Percentiles rank a stretch among this genome's conserved stretches.
These are phyloP conservation scores for Austroboletus rostrupii DNA, from an alignment of 1,284 basidiomycete species.

Conservation along the genomic window DNA sequence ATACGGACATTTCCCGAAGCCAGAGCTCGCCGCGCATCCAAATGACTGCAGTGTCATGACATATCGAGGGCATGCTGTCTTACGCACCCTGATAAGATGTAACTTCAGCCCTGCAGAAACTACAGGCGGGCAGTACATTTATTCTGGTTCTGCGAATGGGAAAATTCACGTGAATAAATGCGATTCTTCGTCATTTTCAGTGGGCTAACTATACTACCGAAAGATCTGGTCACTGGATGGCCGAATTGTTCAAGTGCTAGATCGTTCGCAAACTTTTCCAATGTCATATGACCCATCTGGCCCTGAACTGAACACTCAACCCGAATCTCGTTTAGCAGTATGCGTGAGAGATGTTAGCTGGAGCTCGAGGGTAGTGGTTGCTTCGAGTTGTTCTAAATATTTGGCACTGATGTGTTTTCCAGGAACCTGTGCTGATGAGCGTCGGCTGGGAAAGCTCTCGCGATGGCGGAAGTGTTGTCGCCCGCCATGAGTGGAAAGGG, in stretches of 20 bases:
- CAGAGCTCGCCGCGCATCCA: constrained; percentile 70
- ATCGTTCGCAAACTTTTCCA: constrained; percentile 74
- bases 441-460: constrained; percentile 79
- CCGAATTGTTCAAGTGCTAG: constrained; percentile 75
- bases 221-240: constrained; percentile 97
- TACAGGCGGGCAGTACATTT: constrained; percentile 91
- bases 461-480: constrained; percentile 81
- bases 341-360: constrained; percentile 92
- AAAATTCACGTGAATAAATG: constrained; percentile 65
- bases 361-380: constrained; percentile 61
- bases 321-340: constrained; percentile 30
- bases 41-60: constrained; percentile 95
- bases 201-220: constrained; percentile 11
- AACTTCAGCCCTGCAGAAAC: constrained; percentile 92
- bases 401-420: constrained; percentile 11
- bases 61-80: constrained; percentile 88
- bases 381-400: background rate
- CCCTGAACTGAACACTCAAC: constrained; percentile 39
- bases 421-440: constrained; percentile 89
- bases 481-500: constrained; percentile 93
- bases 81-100: constrained; percentile 91
- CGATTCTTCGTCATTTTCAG: background rate
- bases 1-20: constrained; percentile 63
- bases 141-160: constrained; percentile 87
- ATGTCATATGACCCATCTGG: constrained; percentile 66